Percentiles rank a stretch among this genome's conserved stretches.
Conservation (phyloP, 345 rosid genomes). For the Iberis pinnata region DNA sequence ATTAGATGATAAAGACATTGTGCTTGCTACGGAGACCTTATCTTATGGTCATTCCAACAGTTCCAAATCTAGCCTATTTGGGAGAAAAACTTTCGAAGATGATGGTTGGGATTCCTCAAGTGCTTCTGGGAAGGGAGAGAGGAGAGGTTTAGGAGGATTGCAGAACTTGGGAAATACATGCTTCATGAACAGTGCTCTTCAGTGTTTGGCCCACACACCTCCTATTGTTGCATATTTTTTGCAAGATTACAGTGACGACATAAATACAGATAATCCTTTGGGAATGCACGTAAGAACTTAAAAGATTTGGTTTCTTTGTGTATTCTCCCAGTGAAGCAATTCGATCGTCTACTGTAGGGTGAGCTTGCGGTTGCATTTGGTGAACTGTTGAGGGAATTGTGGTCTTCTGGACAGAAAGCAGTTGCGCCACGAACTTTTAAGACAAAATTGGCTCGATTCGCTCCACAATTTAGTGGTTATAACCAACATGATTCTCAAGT, state of each 20-base stretch:
- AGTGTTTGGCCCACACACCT: constrained; percentile 93
- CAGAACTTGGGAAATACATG: constrained; percentile 95
- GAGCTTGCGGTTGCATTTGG: constrained; percentile 96
- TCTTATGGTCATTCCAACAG: constrained; percentile 70
- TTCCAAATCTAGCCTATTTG: constrained; percentile 34
- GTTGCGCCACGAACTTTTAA: constrained; percentile 83
- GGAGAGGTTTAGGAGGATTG: constrained; percentile 85
- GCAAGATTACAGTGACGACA: constrained; percentile 73
- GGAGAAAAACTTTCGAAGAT: constrained; percentile 33
- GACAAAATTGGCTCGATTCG: constrained; percentile 87
- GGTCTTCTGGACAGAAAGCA: constrained; percentile 77
- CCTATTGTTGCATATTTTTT: constrained; percentile 75
- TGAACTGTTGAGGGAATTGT: constrained; percentile 70
- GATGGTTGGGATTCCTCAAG: constrained; percentile 39
- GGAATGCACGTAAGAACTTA: constrained; percentile 81
- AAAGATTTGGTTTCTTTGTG: too few relatives aligned
- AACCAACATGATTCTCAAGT: constrained; percentile 99
- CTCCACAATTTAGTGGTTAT: constrained; percentile 98
- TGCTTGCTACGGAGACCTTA: constrained; percentile 84
- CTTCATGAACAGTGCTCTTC: constrained; percentile 96
- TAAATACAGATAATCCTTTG: constrained; percentile 75
- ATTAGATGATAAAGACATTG: constrained; percentile 52
- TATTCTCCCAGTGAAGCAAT: too few relatives aligned
- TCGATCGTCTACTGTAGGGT: too few relatives aligned
- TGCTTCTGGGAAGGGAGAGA: constrained; percentile 49